Percentiles rank a stretch among this genome's conserved stretches.
These are phyloP conservation scores for Plasmodium reichenowi DNA, from an alignment of 169 alveolate species.

Conservation along the genomic window DNA sequence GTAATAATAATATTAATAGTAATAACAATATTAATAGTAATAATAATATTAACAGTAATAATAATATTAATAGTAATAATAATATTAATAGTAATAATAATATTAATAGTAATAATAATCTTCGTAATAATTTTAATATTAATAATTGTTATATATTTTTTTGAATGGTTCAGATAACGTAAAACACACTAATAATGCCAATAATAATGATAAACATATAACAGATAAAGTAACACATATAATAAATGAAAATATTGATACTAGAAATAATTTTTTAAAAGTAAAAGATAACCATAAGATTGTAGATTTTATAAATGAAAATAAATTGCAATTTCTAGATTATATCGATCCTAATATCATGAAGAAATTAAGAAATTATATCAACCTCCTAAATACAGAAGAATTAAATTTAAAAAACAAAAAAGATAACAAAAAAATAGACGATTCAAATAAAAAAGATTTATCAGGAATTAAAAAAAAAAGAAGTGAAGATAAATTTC, in stretches of 20 bases:
- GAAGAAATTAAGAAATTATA: slow-evolving; percentile 43
- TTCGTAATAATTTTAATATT: not conserved
- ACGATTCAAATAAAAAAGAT: not conserved
- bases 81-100: no score
- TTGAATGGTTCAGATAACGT: not conserved
- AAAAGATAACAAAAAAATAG: slow-evolving; percentile 14
- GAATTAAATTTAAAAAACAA: slow-evolving; percentile 19
- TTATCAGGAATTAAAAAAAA: not conserved
- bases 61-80: no score
- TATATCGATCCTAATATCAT: slow-evolving; percentile 26
- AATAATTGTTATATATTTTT: not conserved
- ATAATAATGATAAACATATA: not conserved
- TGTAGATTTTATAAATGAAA: slow-evolving; percentile 33
- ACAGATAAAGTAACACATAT: not conserved
- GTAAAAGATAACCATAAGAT: slow-evolving; percentile 42
- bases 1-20: not conserved
- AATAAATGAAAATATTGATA: not conserved
- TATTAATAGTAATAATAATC: no score
- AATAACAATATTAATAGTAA: not conserved
- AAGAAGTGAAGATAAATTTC: not conserved
- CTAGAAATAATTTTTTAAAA: slow-evolving; percentile 8
- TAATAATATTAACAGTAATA: not conserved
- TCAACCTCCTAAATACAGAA: slow-evolving; percentile 41
- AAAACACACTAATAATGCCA: not conserved
- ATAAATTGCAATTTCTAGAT: slow-evolving; percentile 34